phyloP scores from a whole-genome alignment of 2,329 filamentous ascomycete genomes.

The Aspergillus sp. region DNA sequence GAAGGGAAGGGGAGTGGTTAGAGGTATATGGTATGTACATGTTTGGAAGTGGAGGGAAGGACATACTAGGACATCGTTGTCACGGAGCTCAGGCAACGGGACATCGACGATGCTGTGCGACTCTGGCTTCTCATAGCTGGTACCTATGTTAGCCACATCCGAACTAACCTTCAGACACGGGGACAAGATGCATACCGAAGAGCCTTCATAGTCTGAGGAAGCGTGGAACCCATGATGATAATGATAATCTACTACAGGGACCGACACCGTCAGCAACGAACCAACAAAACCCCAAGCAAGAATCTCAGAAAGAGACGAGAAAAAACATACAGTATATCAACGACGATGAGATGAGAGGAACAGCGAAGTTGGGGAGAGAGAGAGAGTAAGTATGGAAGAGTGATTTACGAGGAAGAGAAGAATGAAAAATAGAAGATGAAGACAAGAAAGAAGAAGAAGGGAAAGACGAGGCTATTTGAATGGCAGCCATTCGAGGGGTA shows the following conservation, averaged over 20 bases:
- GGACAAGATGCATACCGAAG: slow-evolving; percentile 52
- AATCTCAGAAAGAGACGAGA: background rate
- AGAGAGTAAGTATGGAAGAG: background rate
- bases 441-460: slow-evolving; percentile 7
- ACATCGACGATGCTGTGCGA: slow-evolving; percentile 63
- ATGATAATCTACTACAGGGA: background rate
- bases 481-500: background rate
- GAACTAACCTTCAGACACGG: background rate
- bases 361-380: too few relatives aligned
- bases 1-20: background rate
- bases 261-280: background rate
- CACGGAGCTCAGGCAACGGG: slow-evolving; percentile 61
- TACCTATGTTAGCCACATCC: background rate
- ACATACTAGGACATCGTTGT: slow-evolving; percentile 59
- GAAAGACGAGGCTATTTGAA: slow-evolving; percentile 13
- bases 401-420: background rate
- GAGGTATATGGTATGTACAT: background rate
- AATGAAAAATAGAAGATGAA: slow-evolving; percentile 6
- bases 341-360: too few relatives aligned
- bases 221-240: slow-evolving; percentile 37
- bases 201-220: slow-evolving; percentile 63
- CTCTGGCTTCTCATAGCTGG: slow-evolving; percentile 63
- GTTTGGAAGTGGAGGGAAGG: background rate
- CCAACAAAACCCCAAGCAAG: background rate
- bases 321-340: background rate